phyloP scores from a whole-genome alignment of 163 green algal genomes.

The Chlorella variabilis region DNA sequence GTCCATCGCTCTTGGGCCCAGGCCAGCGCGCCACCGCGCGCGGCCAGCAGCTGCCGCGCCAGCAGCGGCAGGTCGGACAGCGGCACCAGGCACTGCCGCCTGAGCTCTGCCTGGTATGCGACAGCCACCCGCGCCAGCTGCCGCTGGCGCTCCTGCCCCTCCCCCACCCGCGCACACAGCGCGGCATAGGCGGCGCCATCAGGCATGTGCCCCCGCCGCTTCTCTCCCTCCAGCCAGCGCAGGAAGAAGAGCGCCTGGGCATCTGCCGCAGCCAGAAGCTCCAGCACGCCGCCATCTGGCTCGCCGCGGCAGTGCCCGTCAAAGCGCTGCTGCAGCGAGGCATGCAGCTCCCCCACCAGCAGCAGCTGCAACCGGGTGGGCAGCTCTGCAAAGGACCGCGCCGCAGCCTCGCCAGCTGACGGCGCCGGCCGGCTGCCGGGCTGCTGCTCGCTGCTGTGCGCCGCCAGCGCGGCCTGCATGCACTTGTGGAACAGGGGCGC shows the following conservation, averaged over 20 bases:
- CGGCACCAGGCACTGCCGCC: neutral
- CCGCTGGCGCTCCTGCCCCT: neutral
- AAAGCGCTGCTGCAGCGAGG: neutral
- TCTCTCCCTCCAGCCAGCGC: constrained; percentile 13
- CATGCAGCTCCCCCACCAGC: constrained; percentile 26
- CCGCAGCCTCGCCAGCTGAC: neutral
- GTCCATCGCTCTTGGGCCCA: constrained; percentile 6
- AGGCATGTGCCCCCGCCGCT: constrained; percentile 7
- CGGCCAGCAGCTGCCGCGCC: constrained; percentile 14
- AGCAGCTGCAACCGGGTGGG: constrained; percentile 13
- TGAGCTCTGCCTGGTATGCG: constrained; percentile 4
- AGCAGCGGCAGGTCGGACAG: constrained; percentile 31
- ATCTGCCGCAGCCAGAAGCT: neutral
- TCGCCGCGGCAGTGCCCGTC: neutral
- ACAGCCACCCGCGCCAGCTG: neutral
- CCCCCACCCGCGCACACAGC: neutral
- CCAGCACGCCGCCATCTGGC: neutral
- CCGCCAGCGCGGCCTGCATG: neutral
- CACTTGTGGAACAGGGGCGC: neutral
- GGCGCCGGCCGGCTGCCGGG: neutral
- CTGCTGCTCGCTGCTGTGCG: neutral
- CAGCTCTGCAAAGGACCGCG: neutral
- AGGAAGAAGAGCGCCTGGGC: neutral
- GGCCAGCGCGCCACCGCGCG: neutral
- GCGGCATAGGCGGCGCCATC: neutral